Evolutionary conservation across 805 yeast genomes (phyloP).

Genomic region (Yarrowia alimentaria): DNA sequence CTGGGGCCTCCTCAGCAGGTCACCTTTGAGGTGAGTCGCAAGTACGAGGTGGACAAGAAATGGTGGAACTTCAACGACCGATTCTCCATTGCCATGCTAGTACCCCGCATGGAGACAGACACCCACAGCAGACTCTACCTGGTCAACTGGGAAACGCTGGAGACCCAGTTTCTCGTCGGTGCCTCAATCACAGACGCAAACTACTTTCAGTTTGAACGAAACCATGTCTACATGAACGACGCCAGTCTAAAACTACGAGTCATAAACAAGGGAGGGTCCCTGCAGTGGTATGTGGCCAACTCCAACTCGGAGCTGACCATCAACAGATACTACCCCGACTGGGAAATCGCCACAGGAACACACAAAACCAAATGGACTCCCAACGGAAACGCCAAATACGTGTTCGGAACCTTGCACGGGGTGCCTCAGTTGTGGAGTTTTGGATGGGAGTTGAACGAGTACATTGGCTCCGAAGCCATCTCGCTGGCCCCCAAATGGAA

Average conservation of each 20-base stretch:
- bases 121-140: background rate
- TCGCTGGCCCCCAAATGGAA: background rate
- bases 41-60: constrained; percentile 2
- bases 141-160: constrained; percentile 2
- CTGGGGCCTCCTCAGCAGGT: background rate
- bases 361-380: background rate
- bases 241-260: constrained; percentile 1
- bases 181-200: constrained; percentile 4
- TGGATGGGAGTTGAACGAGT: constrained; percentile 3
- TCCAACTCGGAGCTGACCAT: background rate
- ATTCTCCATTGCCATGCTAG: constrained; percentile 2
- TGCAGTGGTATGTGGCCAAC: background rate
- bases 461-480: background rate
- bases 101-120: background rate
- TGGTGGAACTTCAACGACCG: constrained; percentile 18
- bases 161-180: background rate
- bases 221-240: constrained; percentile 9
- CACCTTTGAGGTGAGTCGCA: background rate
- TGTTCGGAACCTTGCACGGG: background rate
- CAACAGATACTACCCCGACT: constrained; percentile 7
- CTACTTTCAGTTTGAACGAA: constrained; percentile 10
- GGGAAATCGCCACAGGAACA: background rate
- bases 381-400: constrained; percentile 11
- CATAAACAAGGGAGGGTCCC: background rate
- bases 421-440: constrained; percentile 7